phyloP scores from a whole-genome alignment of 768 basidiomycete genomes.

The Nevesoporus exiguus region DNA sequence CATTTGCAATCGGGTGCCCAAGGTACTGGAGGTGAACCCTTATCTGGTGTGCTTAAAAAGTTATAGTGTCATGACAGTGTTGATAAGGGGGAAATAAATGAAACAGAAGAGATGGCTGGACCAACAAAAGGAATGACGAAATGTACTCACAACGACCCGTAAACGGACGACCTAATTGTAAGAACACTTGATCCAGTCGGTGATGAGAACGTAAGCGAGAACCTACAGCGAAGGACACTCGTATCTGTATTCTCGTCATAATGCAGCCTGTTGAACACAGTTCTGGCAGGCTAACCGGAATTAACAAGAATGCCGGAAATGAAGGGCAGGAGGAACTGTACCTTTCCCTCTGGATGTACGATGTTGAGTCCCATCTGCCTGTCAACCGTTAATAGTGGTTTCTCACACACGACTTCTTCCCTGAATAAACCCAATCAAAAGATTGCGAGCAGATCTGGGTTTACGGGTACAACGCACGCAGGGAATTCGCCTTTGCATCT shows the following conservation, averaged over 20 bases:
- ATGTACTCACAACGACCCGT: constrained; percentile 83
- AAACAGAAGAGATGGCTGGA: background rate
- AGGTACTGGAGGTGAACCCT: constrained; percentile 95
- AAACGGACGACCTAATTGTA: constrained; percentile 64
- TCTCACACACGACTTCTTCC: constrained; percentile 76
- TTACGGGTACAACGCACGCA: constrained; percentile 48
- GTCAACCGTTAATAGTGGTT: constrained; percentile 88
- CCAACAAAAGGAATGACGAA: background rate
- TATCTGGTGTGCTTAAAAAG: constrained; percentile 82
- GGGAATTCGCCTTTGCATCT: constrained; percentile 85
- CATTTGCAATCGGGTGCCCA: constrained; percentile 92
- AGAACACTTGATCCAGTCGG: constrained; percentile 1
- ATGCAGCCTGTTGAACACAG: constrained; percentile 76
- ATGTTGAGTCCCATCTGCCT: constrained; percentile 96
- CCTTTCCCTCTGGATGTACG: constrained; percentile 94
- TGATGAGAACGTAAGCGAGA: background rate
- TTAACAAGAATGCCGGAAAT: background rate
- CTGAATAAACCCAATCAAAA: constrained; percentile 36
- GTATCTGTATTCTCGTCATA: constrained; percentile 81
- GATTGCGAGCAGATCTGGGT: background rate
- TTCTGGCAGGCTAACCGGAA: constrained; percentile 68
- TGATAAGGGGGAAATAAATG: background rate
- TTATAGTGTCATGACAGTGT: constrained; percentile 5
- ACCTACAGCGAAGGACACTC: constrained; percentile 80
- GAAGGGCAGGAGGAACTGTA: constrained; percentile 26